Evolutionary conservation across 345 rosid genomes (phyloP).

Genomic region (Melaleuca alternifolia): DNA sequence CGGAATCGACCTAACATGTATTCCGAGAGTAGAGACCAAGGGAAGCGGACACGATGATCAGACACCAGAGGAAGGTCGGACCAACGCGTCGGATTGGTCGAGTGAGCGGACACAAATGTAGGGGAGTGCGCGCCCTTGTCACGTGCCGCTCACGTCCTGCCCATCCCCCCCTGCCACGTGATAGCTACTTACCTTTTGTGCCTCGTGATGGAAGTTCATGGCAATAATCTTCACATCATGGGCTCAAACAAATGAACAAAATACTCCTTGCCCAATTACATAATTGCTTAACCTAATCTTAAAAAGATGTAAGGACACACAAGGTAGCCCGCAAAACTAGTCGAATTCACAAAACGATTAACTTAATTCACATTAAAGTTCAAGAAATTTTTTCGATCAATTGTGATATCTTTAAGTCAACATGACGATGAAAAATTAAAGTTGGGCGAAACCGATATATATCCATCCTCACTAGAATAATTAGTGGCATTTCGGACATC

Average conservation of each 20-base stretch:
- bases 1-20: neutral
- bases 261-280: too few species aligned
- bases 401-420: neutral
- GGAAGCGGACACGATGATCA: neutral
- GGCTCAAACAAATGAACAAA: too few species aligned
- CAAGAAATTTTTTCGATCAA: neutral
- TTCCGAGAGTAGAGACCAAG: neutral
- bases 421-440: too few species aligned
- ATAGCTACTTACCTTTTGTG: neutral
- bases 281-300: too few species aligned
- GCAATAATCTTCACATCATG: neutral
- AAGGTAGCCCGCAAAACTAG: neutral
- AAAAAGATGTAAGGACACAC: neutral
- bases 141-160: neutral
- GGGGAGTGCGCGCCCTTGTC: neutral
- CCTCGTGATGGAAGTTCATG: neutral
- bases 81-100: neutral
- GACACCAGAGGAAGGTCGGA: neutral
- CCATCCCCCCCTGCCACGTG: neutral
- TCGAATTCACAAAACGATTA: too few species aligned
- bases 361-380: neutral
- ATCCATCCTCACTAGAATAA: rapidly evolving
- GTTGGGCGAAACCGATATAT: too few species aligned
- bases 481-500: neutral
- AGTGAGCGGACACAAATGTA: neutral